Evolutionary conservation across 768 basidiomycete species (phyloP).

Genomic region (Crassisporium funariophilum): DNA sequence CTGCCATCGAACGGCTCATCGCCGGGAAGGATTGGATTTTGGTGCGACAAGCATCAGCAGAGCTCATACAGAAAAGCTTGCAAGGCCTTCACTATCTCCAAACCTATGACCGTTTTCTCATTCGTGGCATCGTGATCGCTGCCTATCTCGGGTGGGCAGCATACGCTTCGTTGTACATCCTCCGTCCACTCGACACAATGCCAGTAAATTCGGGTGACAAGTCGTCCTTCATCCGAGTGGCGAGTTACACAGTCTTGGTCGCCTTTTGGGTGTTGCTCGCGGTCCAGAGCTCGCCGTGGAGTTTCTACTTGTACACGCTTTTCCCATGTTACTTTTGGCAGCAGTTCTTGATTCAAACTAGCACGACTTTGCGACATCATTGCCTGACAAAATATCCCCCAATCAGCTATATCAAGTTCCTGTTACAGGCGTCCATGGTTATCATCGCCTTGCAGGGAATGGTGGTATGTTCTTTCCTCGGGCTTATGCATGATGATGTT

Average conservation of each 20-base stretch:
- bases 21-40: conserved; percentile 41
- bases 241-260: conserved; percentile 27
- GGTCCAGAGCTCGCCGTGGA: conserved; percentile 67
- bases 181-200: conserved; percentile 39
- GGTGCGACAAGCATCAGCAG: conserved; percentile 50
- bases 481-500: neutral
- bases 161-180: conserved; percentile 60
- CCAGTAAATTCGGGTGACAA: neutral
- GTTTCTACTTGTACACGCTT: conserved; percentile 72
- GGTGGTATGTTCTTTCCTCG: conserved; percentile 55
- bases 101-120: conserved; percentile 79
- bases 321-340: conserved; percentile 84
- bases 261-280: conserved; percentile 54
- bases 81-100: conserved; percentile 77
- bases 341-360: conserved; percentile 42
- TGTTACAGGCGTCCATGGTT: conserved; percentile 33
- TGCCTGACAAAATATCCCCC: too few species aligned
- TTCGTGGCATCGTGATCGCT: conserved; percentile 65
- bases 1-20: conserved; percentile 50
- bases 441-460: conserved; percentile 59
- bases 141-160: conserved; percentile 83
- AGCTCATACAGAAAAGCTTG: conserved; percentile 56
- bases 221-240: conserved; percentile 9
- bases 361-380: too few species aligned
- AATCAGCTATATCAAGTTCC: conserved; percentile 10